Conservation (phyloP, 2,329 filamentous ascomycete genomes). For the Chaetoscypha palmicola region DNA sequence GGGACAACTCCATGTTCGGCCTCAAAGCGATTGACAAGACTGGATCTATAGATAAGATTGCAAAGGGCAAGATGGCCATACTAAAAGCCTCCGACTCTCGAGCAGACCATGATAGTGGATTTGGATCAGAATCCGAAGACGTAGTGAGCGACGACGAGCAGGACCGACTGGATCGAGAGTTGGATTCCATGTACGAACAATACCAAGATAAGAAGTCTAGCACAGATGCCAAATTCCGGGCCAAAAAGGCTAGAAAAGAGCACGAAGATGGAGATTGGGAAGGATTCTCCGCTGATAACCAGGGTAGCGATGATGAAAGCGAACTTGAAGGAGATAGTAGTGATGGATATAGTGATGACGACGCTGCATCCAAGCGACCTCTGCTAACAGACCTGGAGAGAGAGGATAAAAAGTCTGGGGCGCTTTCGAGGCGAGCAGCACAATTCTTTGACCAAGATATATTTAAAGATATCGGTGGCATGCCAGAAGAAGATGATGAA, state of each 20-base stretch:
- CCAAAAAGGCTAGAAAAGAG: constrained; percentile 79
- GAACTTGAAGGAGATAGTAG: constrained; percentile 55
- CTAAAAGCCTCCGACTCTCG: constrained; percentile 49
- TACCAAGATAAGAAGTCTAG: constrained; percentile 77
- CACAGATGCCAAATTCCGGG: constrained; percentile 77
- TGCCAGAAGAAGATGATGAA: constrained; percentile 49
- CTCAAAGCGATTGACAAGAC: constrained; percentile 76
- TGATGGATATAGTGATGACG: constrained; percentile 53
- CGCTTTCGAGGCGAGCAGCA: constrained; percentile 76
- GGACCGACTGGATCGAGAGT: constrained; percentile 73
- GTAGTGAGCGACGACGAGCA: constrained; percentile 69
- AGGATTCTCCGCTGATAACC: constrained; percentile 66
- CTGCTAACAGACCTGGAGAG: constrained; percentile 58
- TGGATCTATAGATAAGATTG: constrained; percentile 60
- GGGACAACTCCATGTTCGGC: constrained; percentile 78
- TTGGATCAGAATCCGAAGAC: constrained; percentile 48
- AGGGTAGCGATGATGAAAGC: constrained; percentile 48
- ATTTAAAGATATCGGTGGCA: constrained; percentile 72
- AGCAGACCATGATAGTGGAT: constrained; percentile 55
- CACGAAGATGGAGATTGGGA: constrained; percentile 87
- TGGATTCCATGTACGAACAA: constrained; percentile 80
- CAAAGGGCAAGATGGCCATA: constrained; percentile 71
- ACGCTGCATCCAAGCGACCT: constrained; percentile 35
- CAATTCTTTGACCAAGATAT: constrained; percentile 94
- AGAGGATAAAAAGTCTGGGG: constrained; percentile 42